Evolutionary conservation across 1,284 basidiomycete genomes (phyloP), one percentile per base, ranked within the genome.

Genomic region (Sphaerobolus stellatus): DNA sequence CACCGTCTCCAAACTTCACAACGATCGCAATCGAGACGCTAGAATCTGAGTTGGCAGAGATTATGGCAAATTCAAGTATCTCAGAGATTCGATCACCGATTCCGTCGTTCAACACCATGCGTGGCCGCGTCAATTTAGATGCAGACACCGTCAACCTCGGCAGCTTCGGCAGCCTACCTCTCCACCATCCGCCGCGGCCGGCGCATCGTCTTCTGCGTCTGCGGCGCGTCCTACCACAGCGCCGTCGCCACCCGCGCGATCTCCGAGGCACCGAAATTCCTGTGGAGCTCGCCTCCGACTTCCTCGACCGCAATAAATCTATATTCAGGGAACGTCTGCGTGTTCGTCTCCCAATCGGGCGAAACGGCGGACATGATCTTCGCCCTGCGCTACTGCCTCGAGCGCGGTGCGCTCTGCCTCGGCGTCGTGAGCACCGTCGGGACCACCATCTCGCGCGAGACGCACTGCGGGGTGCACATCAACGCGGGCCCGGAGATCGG

Each of bases 81-180:
- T 99, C 75, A 99, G 97, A 99, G 75, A 99, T 99, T 68, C 81
- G 97, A 99, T 72, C 97, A 99, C 96, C 58, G 97, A 99, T 70
- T 98, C 94, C 46, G 97, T 99, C 62, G 94, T n/a, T 99, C 75
- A 99, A 99, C 83, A 99, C 97, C 51, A 99, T 99, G 97, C 92
- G 97, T 84, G 97, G 97, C 61, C 93, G 97, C 66, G 92, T 99
- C 79, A 99, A 98, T 83, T 99, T 99, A 70, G 97, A 99, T 71
- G 86, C 82, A 54, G 85, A 92, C 72, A 82, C 82, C 60, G 91
- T 99, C 70, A 98, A 90, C 22, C 88, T n/a, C n/a, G n/a, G n/a
- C n/a, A n/a, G n/a, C n/a, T n/a, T 99, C 48, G 97, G 97, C 71
- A 97, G 97, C 54, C 82, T 99, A 98, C 75, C 82, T 99, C 58